A percentile compares a stretch with the other conserved stretches of the same genome.
Conservation (phyloP, 2,329 filamentous ascomycete species). For the Diaporthe aspalathi region DNA sequence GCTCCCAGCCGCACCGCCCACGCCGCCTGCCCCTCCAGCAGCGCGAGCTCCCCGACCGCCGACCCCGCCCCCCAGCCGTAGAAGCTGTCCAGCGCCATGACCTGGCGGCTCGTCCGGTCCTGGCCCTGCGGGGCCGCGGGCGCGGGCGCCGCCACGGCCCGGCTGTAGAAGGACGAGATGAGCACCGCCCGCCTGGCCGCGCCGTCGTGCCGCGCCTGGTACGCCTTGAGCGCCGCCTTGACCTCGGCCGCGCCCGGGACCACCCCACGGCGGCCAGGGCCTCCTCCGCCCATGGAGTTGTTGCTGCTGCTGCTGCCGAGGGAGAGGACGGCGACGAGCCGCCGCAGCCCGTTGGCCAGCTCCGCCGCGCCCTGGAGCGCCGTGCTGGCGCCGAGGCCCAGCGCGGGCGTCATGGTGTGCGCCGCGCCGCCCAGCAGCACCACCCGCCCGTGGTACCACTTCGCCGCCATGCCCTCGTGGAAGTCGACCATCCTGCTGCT, state of each 20-base stretch:
- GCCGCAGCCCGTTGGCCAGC: constrained; percentile 38
- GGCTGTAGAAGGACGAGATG: constrained; percentile 19
- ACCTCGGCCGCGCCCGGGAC: constrained; percentile 21
- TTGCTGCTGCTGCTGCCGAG: background rate
- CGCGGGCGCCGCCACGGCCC: constrained; percentile 11
- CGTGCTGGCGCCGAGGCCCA: constrained; percentile 39
- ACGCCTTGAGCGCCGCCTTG: constrained; percentile 31
- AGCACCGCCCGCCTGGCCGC: constrained; percentile 6
- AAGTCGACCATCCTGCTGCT: constrained; percentile 34
- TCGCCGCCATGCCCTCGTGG: constrained; percentile 38
- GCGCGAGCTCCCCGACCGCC: background rate
- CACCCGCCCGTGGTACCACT: constrained; percentile 38
- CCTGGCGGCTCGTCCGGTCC: background rate
- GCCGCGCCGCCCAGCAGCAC: constrained; percentile 40
- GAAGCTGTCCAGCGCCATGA: background rate
- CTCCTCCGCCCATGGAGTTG: no score
- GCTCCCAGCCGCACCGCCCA: constrained; percentile 3
- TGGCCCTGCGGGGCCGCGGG: no score
- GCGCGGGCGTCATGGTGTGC: constrained; percentile 40
- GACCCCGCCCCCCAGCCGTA: constrained; percentile 1
- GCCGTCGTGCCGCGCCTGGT: constrained; percentile 26
- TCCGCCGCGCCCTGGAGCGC: constrained; percentile 38
- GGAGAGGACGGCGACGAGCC: background rate
- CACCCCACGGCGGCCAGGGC: no score
- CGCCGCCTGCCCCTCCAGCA: constrained; percentile 1